phyloP scores from a whole-genome alignment of 2,329 filamentous ascomycete genomes.

The Colletotrichum lini region DNA sequence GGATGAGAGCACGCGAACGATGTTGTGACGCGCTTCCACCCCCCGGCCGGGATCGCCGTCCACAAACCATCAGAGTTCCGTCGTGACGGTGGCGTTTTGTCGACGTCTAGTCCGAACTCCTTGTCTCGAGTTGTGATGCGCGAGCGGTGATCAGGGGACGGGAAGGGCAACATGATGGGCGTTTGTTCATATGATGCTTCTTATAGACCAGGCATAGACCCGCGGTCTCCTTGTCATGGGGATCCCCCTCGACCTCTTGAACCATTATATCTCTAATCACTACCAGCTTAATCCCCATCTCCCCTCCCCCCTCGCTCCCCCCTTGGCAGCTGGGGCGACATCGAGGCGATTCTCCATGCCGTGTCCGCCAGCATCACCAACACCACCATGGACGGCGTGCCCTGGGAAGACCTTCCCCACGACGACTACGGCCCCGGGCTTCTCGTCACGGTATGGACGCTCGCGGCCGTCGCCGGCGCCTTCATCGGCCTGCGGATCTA shows the following conservation, averaged over 20 bases:
- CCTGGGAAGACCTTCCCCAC: slow-evolving; percentile 37
- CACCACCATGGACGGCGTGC: slow-evolving; percentile 17
- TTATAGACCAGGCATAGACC: slow-evolving; percentile 35
- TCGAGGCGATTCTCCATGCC: background rate
- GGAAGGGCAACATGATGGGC: background rate
- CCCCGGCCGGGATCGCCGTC: slow-evolving; percentile 20
- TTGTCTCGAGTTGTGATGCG: background rate
- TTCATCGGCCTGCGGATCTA: slow-evolving; percentile 44
- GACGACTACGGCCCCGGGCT: slow-evolving; percentile 38
- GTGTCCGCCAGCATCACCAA: background rate
- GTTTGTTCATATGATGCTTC: background rate
- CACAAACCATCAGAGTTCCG: slow-evolving; percentile 11
- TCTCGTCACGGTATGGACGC: slow-evolving; percentile 35
- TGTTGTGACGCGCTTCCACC: background rate
- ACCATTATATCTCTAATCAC: slow-evolving; percentile 6
- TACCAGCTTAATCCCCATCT: background rate
- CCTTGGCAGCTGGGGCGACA: slow-evolving; percentile 8
- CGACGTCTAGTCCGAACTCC: slow-evolving; percentile 16
- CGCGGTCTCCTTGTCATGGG: slow-evolving; percentile 2
- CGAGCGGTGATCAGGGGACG: background rate
- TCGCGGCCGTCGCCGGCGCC: slow-evolving; percentile 25
- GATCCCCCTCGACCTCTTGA: slow-evolving; percentile 31
- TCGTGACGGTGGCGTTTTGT: slow-evolving; percentile 11
- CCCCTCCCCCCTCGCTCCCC: no score
- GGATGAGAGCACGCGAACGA: slow-evolving; percentile 2